A percentile compares a stretch with the other conserved stretches of the same genome.
Evolutionary conservation across 805 yeast species (phyloP).

Genomic region (Yarrowia divulgata): DNA sequence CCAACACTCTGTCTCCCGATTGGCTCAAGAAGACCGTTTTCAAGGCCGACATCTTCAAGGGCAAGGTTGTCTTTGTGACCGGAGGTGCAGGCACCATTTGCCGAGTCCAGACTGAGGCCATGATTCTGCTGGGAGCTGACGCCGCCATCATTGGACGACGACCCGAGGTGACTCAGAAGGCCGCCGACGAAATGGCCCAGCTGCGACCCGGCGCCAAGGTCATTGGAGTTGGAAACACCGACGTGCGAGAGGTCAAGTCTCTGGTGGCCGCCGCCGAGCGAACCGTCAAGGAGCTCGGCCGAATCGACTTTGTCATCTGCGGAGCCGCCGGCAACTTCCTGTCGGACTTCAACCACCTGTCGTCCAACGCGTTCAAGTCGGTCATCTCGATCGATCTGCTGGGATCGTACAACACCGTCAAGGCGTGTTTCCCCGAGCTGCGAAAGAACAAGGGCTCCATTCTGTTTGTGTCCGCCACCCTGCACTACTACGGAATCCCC

Average conservation of each 20-base stretch:
- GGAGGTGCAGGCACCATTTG: conserved; percentile 99
- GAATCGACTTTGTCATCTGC: conserved; percentile 85
- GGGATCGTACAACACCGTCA: conserved; percentile 89
- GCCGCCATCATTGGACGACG: conserved; percentile 88
- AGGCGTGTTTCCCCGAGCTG: conserved; percentile 76
- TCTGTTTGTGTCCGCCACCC: conserved; percentile 84
- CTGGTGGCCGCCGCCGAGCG: conserved; percentile 66
- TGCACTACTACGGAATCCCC: conserved; percentile 89
- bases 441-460: conserved; percentile 71
- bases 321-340: conserved; percentile 97
- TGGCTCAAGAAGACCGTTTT: conserved; percentile 47
- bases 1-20: conserved; percentile 45
- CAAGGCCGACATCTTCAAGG: conserved; percentile 74
- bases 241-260: conserved; percentile 75
- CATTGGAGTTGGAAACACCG: conserved; percentile 73
- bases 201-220: conserved; percentile 70
- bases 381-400: conserved; percentile 86
- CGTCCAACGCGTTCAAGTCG: conserved; percentile 86
- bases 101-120: conserved; percentile 84
- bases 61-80: conserved; percentile 87
- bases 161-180: conserved; percentile 65
- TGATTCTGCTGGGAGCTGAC: conserved; percentile 82
- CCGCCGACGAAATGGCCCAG: conserved; percentile 68
- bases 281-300: conserved; percentile 74
- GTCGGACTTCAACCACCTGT: conserved; percentile 76